Percentiles rank a stretch among this genome's conserved stretches.
Conservation (phyloP, 2,329 filamentous ascomycete genomes). For the Keithomyces neogunnii region DNA sequence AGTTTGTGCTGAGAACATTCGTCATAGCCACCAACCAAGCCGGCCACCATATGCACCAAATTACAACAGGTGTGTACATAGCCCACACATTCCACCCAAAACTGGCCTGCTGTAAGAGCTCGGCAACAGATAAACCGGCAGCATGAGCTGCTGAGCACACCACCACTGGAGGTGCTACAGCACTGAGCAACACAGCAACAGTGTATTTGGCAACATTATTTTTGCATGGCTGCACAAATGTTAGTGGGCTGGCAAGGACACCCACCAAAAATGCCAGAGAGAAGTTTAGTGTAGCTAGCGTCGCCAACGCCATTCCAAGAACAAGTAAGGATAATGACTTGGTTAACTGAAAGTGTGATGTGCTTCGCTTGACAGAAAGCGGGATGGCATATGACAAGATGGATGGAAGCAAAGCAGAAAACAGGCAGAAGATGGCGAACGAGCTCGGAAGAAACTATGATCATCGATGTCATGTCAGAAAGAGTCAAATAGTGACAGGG, state of each 20-base stretch:
- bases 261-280: constrained; percentile 81
- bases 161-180: constrained; percentile 54
- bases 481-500: not conserved
- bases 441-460: constrained; percentile 47
- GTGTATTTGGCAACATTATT: constrained; percentile 30
- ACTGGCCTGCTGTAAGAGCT: constrained; percentile 62
- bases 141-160: constrained; percentile 36
- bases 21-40: constrained; percentile 68
- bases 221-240: constrained; percentile 54
- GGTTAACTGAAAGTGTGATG: constrained; percentile 67
- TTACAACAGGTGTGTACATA: constrained; percentile 77
- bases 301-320: constrained; percentile 83
- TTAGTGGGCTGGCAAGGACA: constrained; percentile 66
- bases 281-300: constrained; percentile 93
- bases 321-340: constrained; percentile 90
- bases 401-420: constrained; percentile 49
- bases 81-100: constrained; percentile 88
- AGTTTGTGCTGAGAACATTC: constrained; percentile 37
- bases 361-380: constrained; percentile 41
- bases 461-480: not conserved
- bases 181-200: constrained; percentile 44
- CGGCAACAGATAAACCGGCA: constrained; percentile 34
- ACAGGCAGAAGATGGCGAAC: constrained; percentile 49
- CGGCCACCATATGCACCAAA: constrained; percentile 97
- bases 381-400: constrained; percentile 48